These are phyloP conservation scores for Spongispora temasekensis DNA, from an alignment of 1,284 basidiomycete species.

Conservation along the genomic window DNA sequence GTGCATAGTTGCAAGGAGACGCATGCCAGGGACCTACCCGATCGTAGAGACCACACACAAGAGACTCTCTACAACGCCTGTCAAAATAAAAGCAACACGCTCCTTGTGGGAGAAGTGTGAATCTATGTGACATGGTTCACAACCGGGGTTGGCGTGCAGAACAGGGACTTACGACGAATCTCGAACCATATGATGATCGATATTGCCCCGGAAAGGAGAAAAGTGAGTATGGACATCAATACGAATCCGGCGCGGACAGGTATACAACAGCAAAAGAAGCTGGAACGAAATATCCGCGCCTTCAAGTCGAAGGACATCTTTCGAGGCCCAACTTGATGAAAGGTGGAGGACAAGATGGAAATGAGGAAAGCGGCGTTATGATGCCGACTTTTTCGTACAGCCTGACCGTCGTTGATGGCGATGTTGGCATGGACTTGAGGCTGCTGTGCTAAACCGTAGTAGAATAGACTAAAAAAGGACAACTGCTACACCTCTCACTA, in stretches of 20 bases:
- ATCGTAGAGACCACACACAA: slow-evolving; percentile 53
- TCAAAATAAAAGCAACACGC: slow-evolving; percentile 46
- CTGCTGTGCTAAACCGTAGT: no score
- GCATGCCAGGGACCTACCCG: slow-evolving; percentile 45
- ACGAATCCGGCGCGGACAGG: slow-evolving; percentile 64
- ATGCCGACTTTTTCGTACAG: no score
- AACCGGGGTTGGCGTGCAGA: not conserved
- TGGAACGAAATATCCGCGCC: slow-evolving; percentile 32
- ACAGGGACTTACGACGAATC: slow-evolving; percentile 46
- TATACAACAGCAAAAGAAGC: slow-evolving; percentile 62
- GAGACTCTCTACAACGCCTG: slow-evolving; percentile 51
- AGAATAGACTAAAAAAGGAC: not conserved
- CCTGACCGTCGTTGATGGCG: no score
- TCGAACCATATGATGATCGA: slow-evolving; percentile 61
- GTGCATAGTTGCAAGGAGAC: not conserved
- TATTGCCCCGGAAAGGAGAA: slow-evolving; percentile 52
- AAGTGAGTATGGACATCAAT: slow-evolving; percentile 50
- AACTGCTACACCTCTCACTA: not conserved
- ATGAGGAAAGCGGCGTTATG: not conserved
- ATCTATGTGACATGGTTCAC: slow-evolving; percentile 15
- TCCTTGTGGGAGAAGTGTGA: slow-evolving; percentile 41
- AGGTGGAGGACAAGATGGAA: not conserved
- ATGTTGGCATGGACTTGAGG: no score
- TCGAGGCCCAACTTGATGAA: not conserved
- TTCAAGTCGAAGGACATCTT: slow-evolving; percentile 25